A percentile compares a stretch with the other conserved stretches of the same genome.
Evolutionary conservation across 1,284 basidiomycete species (phyloP).

Genomic region (Earliella scabrosa): DNA sequence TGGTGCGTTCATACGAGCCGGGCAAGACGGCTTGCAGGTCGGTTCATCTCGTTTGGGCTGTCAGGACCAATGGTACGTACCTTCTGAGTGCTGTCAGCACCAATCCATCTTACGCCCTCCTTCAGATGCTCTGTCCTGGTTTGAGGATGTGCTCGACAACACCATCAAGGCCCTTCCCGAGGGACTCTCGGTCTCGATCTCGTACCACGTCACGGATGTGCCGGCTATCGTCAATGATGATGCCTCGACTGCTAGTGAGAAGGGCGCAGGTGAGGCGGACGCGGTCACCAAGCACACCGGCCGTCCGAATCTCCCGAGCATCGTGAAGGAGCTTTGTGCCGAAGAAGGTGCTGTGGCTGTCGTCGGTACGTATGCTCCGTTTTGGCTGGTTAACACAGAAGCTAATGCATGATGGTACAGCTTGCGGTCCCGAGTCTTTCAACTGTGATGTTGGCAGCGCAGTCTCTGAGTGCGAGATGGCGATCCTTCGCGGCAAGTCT

Average conservation of each 20-base stretch:
- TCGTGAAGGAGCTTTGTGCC: conserved; percentile 26
- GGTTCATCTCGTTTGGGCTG: conserved; percentile 33
- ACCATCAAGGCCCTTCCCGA: conserved; percentile 2
- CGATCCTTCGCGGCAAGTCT: conserved; percentile 25
- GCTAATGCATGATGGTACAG: conserved; percentile 14
- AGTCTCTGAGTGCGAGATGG: conserved; percentile 38
- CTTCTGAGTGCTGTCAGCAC: too few relatives aligned
- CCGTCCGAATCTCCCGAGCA: conserved; percentile 2
- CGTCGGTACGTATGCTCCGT: conserved; percentile 20
- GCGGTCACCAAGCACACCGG: conserved; percentile 16
- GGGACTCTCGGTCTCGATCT: conserved; percentile 3
- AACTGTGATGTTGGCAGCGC: conserved; percentile 41
- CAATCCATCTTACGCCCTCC: not conserved
- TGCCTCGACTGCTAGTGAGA: not conserved
- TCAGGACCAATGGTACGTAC: conserved; percentile 26
- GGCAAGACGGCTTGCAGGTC: conserved; percentile 14
- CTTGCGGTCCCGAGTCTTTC: conserved; percentile 42
- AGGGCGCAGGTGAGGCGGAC: conserved; percentile 7
- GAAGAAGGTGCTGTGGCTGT: conserved; percentile 23
- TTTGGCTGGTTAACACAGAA: not conserved
- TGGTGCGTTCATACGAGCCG: conserved; percentile 23
- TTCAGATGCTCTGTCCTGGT: conserved; percentile 30
- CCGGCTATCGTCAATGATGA: not conserved
- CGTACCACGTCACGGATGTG: conserved; percentile 5
- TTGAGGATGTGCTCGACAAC: conserved; percentile 20